phyloP scores from a whole-genome alignment of 2,329 filamentous ascomycete species.

The Cladophialophora bantiana region DNA sequence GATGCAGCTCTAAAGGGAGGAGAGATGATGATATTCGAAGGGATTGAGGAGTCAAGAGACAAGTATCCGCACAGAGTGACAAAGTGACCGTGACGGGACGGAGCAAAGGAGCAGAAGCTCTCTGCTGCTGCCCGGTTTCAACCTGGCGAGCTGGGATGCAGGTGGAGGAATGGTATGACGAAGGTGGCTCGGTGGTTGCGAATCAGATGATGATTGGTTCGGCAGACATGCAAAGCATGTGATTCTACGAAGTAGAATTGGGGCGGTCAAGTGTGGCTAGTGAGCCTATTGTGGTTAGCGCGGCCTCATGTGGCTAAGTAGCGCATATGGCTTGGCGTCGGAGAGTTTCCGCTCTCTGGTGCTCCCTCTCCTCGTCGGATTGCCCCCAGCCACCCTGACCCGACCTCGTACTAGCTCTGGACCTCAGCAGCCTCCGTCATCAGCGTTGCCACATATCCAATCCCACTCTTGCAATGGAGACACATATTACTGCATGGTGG shows the following conservation, averaged over 20 bases:
- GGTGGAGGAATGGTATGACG: conserved; percentile 13
- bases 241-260: background rate
- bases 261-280: background rate
- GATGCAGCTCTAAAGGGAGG: background rate
- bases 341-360: conserved; percentile 7
- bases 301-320: too few species aligned
- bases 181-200: conserved; percentile 1
- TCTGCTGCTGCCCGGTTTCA: conserved; percentile 17
- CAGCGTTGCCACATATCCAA: background rate
- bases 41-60: background rate
- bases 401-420: background rate
- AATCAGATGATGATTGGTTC: conserved; percentile 5
- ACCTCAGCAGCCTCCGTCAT: background rate
- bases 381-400: background rate
- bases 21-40: background rate
- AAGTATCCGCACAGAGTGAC: background rate
- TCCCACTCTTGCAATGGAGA: background rate
- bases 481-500: background rate
- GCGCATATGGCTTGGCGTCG: background rate
- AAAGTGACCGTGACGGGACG: conserved; percentile 6
- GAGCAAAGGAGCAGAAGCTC: conserved; percentile 21
- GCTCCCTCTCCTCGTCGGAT: background rate
- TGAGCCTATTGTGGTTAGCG: background rate
- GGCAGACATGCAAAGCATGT: background rate
- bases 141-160: conserved; percentile 2